phyloP scores from a whole-genome alignment of 768 basidiomycete genomes.

The Auricularia sp. region DNA sequence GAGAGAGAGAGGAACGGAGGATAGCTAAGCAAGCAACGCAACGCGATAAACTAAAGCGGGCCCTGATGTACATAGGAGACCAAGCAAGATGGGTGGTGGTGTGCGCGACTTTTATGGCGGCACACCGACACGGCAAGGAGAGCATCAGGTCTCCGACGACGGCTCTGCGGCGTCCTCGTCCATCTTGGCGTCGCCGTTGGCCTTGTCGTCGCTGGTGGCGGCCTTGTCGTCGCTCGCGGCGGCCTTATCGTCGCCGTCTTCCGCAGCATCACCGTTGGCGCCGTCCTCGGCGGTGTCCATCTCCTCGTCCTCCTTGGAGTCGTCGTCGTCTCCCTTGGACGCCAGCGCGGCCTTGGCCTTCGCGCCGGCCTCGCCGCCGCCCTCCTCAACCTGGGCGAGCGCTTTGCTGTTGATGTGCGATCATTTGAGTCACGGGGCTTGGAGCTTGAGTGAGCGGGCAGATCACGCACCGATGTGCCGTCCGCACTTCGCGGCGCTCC shows the following conservation, averaged over 20 bases:
- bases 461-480: background rate
- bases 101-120: background rate
- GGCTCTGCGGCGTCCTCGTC: background rate
- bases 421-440: background rate
- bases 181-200: background rate
- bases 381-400: background rate
- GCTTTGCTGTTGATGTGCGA: background rate
- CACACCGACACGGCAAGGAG: background rate
- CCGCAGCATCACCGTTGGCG: background rate
- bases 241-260: too few relatives aligned
- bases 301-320: background rate
- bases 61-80: background rate
- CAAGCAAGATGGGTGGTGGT: background rate
- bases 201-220: background rate
- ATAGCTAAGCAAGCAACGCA: background rate
- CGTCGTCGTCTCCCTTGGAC: background rate
- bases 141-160: background rate
- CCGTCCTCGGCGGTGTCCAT: background rate
- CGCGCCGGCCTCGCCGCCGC: background rate
- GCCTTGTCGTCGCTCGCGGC: too few relatives aligned
- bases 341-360: background rate
- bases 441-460: background rate
- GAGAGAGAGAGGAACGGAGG: background rate
- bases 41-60: background rate
- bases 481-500: conserved; percentile 1